A percentile compares a stretch with the other conserved stretches of the same genome.
Evolutionary conservation across 805 yeast species (phyloP).

Genomic region (Metschnikowia hibisci): DNA sequence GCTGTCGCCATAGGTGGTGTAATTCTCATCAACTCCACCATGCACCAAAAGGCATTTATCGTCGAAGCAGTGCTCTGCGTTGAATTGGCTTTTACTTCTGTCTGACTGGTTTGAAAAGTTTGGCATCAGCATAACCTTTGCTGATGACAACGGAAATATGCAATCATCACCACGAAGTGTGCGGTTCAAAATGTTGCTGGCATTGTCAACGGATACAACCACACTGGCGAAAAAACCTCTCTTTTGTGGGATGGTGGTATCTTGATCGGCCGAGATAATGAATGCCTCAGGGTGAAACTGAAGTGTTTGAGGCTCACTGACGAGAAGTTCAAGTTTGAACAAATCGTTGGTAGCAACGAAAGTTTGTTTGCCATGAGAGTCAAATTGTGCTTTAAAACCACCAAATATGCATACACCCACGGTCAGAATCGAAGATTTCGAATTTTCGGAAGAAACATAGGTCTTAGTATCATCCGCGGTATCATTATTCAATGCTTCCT

Average conservation of each 20-base stretch:
- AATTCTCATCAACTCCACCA: conserved; percentile 36
- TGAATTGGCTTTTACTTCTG: conserved; percentile 1
- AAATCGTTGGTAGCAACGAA: conserved; percentile 34
- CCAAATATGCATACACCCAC: conserved; percentile 37
- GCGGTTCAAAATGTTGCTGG: not conserved
- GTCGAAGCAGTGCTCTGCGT: conserved; percentile 20
- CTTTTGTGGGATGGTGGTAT: conserved; percentile 29
- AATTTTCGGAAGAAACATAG: conserved; percentile 4
- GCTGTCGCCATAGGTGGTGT: conserved; percentile 30
- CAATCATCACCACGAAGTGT: not conserved
- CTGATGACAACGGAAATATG: not conserved
- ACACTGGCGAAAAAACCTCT: conserved; percentile 39
- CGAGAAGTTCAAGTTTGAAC: conserved; percentile 31
- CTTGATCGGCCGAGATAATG: conserved; percentile 13
- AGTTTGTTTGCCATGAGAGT: conserved; percentile 13
- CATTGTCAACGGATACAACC: conserved; percentile 17
- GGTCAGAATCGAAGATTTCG: conserved; percentile 18
- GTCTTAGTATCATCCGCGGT: conserved; percentile 10
- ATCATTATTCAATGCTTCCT: not conserved
- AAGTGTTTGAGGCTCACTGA: conserved; percentile 16
- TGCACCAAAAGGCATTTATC: conserved; percentile 34
- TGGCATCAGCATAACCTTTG: not conserved
- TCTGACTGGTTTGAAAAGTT: not conserved
- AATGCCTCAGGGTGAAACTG: conserved; percentile 22
- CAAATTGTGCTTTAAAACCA: conserved; percentile 26